phyloP scores from a whole-genome alignment of 176 grass and related monocot species.

The Phyllostachys edulis region DNA sequence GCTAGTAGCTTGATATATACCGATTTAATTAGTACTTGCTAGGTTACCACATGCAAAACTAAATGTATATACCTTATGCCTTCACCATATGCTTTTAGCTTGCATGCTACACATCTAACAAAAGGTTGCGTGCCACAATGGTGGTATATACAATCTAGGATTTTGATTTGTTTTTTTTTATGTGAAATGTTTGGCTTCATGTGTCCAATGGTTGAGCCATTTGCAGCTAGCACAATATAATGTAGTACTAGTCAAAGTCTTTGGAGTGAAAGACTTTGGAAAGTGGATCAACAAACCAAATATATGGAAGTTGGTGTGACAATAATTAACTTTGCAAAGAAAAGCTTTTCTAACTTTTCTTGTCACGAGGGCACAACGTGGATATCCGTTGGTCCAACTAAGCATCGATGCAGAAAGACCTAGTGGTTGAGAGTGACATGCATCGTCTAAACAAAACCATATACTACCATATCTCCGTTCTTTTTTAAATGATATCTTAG shows the following conservation, averaged over 20 bases:
- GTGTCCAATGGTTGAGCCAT: slow-evolving; percentile 25
- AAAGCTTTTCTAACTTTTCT: slow-evolving; percentile 8
- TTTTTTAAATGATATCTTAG: too few species aligned
- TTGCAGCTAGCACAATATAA: background rate
- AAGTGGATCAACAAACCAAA: slow-evolving; percentile 11
- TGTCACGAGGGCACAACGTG: slow-evolving; percentile 38
- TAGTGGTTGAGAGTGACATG: slow-evolving; percentile 27
- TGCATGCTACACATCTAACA: too few species aligned
- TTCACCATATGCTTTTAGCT: too few species aligned
- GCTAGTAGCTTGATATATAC: background rate
- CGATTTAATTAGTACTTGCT: background rate
- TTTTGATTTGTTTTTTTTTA: background rate
- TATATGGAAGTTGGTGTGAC: slow-evolving; percentile 18
- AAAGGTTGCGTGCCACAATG: too few species aligned
- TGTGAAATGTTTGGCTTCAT: slow-evolving; percentile 12
- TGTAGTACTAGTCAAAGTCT: slow-evolving; percentile 41
- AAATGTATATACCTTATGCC: background rate
- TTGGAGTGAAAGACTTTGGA: slow-evolving; percentile 40
- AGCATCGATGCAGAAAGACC: slow-evolving; percentile 40
- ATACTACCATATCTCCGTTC: background rate
- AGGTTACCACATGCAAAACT: background rate
- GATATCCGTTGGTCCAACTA: slow-evolving; percentile 37
- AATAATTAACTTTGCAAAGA: slow-evolving; percentile 28
- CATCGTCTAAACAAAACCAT: slow-evolving; percentile 20
- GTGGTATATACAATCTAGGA: background rate